Evolutionary conservation across 192 early-diverging fungal species (phyloP).

Genomic region (Coemansia sp.): DNA sequence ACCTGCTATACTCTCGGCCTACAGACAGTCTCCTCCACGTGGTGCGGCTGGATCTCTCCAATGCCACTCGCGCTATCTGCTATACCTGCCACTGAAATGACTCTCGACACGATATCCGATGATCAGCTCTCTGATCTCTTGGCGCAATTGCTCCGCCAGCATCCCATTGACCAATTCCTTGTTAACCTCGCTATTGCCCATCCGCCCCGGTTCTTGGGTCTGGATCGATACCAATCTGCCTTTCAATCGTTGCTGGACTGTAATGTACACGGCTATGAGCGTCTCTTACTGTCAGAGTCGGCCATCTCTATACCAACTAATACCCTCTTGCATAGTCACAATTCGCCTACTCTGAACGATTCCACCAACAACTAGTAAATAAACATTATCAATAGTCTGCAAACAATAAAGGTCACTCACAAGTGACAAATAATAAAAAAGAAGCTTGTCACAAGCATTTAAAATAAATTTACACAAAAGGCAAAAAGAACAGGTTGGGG

Average conservation of each 20-base stretch:
- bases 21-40: not conserved
- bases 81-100: not conserved
- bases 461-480: too few species aligned
- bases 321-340: not conserved
- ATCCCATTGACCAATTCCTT: not conserved
- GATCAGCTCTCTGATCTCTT: not conserved
- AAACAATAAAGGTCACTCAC: too few species aligned
- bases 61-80: not conserved
- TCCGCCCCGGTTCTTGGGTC: not conserved
- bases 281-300: not conserved
- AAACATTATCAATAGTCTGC: not conserved
- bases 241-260: not conserved
- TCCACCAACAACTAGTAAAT: not conserved
- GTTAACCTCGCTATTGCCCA: not conserved
- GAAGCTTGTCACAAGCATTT: too few species aligned
- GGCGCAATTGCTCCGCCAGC: not conserved
- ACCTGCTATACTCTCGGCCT: conserved; percentile 6
- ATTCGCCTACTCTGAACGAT: not conserved
- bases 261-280: not conserved
- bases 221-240: not conserved
- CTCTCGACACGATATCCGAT: not conserved
- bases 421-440: too few species aligned
- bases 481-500: conserved; percentile 13
- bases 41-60: conserved; percentile 15
- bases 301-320: not conserved